These are phyloP conservation scores for Parachaetomium inaequale DNA, from an alignment of 495 filamentous ascomycete species.

Conservation along the genomic window DNA sequence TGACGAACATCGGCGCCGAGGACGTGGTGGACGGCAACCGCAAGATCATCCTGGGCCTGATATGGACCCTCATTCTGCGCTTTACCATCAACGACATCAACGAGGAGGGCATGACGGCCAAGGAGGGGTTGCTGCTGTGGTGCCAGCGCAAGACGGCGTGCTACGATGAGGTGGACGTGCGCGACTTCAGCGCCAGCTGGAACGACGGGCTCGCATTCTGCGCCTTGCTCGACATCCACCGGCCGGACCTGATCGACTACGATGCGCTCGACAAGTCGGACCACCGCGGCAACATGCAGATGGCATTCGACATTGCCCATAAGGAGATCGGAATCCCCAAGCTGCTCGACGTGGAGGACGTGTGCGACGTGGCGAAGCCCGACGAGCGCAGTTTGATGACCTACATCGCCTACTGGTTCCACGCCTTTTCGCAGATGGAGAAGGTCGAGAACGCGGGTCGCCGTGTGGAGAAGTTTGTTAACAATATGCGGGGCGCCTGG, in stretches of 20 bases:
- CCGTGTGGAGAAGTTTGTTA: constrained; percentile 96
- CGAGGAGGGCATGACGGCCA: constrained; percentile 94
- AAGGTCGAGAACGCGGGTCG: constrained; percentile 94
- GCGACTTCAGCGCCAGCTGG: constrained; percentile 93
- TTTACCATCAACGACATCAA: constrained; percentile 99
- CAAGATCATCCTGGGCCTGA: constrained; percentile 94
- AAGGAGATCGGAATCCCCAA: constrained; percentile 97
- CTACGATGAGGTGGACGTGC: constrained; percentile 92
- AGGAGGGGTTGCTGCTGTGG: constrained; percentile 92
- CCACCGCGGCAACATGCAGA: constrained; percentile 93
- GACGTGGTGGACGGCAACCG: constrained; percentile 97
- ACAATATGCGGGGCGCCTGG: constrained; percentile 99
- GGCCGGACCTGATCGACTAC: constrained; percentile 95
- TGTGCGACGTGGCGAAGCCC: constrained; percentile 91
- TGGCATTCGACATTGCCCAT: constrained; percentile 91
- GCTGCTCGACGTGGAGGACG: constrained; percentile 94
- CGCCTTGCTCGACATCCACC: constrained; percentile 92
- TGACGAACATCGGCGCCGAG: constrained; percentile 98
- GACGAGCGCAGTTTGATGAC: constrained; percentile 98
- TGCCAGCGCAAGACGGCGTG: constrained; percentile 98
- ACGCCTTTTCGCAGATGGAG: constrained; percentile 97
- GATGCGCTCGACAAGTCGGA: constrained; percentile 90
- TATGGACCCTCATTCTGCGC: constrained; percentile 95
- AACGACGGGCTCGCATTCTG: constrained; percentile 97
- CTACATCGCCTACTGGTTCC: constrained; percentile 99